Conservation (phyloP, 352 stramenopile species). For the Globisporangium apiculatum region DNA sequence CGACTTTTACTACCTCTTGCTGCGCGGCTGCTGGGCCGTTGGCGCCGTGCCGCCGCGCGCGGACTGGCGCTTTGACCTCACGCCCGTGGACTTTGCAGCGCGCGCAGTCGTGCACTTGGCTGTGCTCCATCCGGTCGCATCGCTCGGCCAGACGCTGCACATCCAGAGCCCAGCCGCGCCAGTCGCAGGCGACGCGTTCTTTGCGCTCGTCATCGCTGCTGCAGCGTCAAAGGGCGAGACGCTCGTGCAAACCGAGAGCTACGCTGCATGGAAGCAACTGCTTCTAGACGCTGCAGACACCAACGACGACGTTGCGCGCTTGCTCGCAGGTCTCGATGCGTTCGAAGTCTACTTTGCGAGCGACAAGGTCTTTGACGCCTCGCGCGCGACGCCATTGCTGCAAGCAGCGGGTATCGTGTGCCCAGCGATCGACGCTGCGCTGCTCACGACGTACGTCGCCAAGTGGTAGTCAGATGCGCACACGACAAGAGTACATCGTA, state of each 20-base stretch:
- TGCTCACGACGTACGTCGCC: constrained; percentile 36
- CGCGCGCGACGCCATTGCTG: constrained; percentile 40
- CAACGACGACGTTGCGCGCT: constrained; percentile 38
- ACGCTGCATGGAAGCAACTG: constrained; percentile 34
- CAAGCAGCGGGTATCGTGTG: constrained; percentile 28
- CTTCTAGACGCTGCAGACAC: constrained; percentile 14
- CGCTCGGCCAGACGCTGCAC: constrained; percentile 63
- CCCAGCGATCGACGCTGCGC: constrained; percentile 27
- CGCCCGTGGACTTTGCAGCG: constrained; percentile 89
- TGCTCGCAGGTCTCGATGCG: constrained; percentile 50
- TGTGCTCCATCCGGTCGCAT: constrained; percentile 39
- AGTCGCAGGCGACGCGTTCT: constrained; percentile 41
- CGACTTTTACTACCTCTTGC: constrained; percentile 88
- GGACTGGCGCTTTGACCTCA: constrained; percentile 87
- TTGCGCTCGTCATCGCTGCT: constrained; percentile 24
- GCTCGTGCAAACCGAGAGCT: constrained; percentile 21
- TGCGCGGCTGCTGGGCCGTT: constrained; percentile 70
- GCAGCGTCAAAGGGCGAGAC: constrained; percentile 14
- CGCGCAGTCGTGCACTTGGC: constrained; percentile 78
- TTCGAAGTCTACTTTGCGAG: constrained; percentile 65
- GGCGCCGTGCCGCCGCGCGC: constrained; percentile 46
- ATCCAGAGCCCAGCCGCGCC: constrained; percentile 55
- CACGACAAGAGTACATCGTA: too few relatives aligned
- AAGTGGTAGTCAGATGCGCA: constrained; percentile 19
- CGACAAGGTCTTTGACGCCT: constrained; percentile 56